Percentiles rank a stretch among this genome's conserved stretches.
These are phyloP conservation scores for Penicillium bovifimosum DNA, from an alignment of 495 filamentous ascomycete species.

Conservation along the genomic window DNA sequence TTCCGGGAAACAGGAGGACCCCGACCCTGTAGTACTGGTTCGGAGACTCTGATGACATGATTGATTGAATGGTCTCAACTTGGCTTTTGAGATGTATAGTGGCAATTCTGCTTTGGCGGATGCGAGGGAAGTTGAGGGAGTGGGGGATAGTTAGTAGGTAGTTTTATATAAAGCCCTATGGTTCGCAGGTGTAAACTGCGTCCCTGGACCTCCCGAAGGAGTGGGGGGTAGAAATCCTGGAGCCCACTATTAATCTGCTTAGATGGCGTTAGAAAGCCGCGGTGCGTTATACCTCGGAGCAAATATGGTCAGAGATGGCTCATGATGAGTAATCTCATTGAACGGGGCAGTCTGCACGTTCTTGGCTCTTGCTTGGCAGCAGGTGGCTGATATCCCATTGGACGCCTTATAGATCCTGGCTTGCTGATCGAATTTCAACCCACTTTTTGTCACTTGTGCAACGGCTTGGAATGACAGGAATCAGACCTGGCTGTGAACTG, in stretches of 20 bases:
- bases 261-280: not conserved
- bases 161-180: too few relatives aligned
- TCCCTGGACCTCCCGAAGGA: too few relatives aligned
- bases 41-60: slow-evolving; percentile 8
- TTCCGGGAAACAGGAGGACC: slow-evolving; percentile 41
- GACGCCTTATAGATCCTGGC: not conserved
- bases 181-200: too few relatives aligned
- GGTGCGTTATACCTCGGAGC: slow-evolving; percentile 4
- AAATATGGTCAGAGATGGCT: not conserved
- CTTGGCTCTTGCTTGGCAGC: too few relatives aligned
- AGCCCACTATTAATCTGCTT: not conserved
- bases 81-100: not conserved
- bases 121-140: not conserved
- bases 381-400: not conserved
- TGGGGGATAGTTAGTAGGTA: too few relatives aligned
- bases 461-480: too few relatives aligned
- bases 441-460: not conserved
- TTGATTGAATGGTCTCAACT: not conserved
- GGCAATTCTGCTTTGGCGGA: not conserved
- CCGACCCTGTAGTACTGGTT: slow-evolving; percentile 27
- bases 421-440: not conserved
- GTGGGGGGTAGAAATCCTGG: not conserved
- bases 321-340: not conserved
- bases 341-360: not conserved
- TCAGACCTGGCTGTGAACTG: too few relatives aligned